Evolutionary conservation across 345 rosid genomes (phyloP).

Genomic region (Turritis glabra): DNA sequence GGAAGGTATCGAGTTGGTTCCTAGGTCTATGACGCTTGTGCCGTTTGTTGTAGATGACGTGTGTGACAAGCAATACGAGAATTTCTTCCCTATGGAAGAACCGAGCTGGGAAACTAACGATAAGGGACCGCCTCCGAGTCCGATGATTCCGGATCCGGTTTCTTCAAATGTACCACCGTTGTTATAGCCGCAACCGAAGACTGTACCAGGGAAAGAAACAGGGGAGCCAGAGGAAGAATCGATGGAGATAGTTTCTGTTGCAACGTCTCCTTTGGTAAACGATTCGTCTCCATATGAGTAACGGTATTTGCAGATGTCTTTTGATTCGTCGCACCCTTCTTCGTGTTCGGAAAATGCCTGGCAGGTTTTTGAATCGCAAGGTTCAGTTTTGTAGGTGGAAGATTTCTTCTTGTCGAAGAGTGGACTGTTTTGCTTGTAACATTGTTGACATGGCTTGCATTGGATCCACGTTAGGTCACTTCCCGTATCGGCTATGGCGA

Average conservation of each 20-base stretch:
- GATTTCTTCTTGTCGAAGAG: conserved; percentile 33
- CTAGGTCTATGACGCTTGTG: conserved; percentile 53
- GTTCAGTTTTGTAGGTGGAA: conserved; percentile 31
- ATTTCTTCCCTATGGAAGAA: conserved; percentile 39
- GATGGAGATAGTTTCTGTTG: conserved; percentile 46
- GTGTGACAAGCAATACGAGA: conserved; percentile 65
- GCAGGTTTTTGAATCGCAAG: conserved; percentile 27
- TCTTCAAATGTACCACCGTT: conserved; percentile 51
- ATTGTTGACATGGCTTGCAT: conserved; percentile 39
- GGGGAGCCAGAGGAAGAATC: conserved; percentile 22
- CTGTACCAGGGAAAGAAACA: conserved; percentile 27
- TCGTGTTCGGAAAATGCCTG: conserved; percentile 8
- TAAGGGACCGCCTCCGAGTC: conserved; percentile 60
- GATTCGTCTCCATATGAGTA: conserved; percentile 54
- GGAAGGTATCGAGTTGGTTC: conserved; percentile 35
- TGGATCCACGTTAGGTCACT: conserved; percentile 40
- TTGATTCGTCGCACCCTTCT: conserved; percentile 28
- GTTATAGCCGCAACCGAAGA: conserved; percentile 58
- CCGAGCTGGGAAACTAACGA: conserved; percentile 55
- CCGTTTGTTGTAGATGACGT: conserved; percentile 14
- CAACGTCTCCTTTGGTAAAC: conserved; percentile 46
- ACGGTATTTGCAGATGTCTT: conserved; percentile 41
- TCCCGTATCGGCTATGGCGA: conserved; percentile 39
- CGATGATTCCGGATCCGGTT: conserved; percentile 58
- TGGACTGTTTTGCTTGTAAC: conserved; percentile 33